phyloP scores from a whole-genome alignment of 495 filamentous ascomycete genomes.

The Clavariopsis aquatica region DNA sequence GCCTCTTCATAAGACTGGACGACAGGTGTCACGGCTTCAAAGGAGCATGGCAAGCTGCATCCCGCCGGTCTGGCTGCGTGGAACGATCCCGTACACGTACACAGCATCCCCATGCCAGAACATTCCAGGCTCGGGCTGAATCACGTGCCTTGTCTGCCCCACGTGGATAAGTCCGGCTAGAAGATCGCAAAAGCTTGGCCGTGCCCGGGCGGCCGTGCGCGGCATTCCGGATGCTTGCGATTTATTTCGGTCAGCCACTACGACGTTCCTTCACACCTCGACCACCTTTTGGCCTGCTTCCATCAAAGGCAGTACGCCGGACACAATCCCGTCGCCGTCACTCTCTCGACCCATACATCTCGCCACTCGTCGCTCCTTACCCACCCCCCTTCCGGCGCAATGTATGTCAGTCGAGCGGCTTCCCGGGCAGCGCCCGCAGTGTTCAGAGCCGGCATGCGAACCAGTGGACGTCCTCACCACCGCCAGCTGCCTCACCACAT shows the following conservation, averaged over 20 bases:
- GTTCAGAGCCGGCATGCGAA: slow-evolving; percentile 40
- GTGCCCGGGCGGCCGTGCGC: not conserved
- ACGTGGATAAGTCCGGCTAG: not conserved
- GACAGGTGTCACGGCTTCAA: no score
- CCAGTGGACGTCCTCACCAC: slow-evolving; percentile 35
- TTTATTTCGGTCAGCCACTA: slow-evolving; percentile 1
- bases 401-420: slow-evolving; percentile 40
- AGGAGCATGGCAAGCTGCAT: no score
- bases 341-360: not conserved
- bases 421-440: slow-evolving; percentile 42
- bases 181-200: not conserved
- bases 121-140: no score
- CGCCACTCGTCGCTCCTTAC: slow-evolving; percentile 32
- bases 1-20: no score
- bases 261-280: slow-evolving; percentile 13
- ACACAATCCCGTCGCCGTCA: not conserved
- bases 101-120: no score
- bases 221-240: not conserved
- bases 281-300: slow-evolving; percentile 6
- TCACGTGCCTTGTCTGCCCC: not conserved
- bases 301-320: not conserved
- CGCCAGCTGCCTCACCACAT: slow-evolving; percentile 34
- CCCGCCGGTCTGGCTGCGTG: no score
- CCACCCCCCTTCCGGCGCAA: slow-evolving; percentile 32
- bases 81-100: no score